These are phyloP conservation scores for Kwoniella newhampshirensis DNA, from an alignment of 768 basidiomycete genomes.

Conservation along the genomic window DNA sequence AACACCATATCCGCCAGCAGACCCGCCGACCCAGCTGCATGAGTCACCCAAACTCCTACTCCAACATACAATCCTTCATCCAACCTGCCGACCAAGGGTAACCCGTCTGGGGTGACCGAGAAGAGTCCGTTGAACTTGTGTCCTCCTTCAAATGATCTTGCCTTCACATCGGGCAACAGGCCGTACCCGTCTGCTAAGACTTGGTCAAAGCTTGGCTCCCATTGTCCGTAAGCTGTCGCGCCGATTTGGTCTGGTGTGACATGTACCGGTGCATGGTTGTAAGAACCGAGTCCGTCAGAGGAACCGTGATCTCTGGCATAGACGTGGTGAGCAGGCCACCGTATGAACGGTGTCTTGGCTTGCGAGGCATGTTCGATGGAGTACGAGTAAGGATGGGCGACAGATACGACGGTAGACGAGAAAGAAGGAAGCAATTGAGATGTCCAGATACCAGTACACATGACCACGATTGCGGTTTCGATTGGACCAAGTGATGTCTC, in stretches of 20 bases:
- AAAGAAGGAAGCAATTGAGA: conserved; percentile 14
- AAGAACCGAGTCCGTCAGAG: conserved; percentile 16
- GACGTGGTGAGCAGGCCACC: conserved; percentile 21
- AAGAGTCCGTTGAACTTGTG: conserved; percentile 20
- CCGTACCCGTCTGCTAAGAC: conserved; percentile 9
- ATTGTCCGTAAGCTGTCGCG: conserved; percentile 14
- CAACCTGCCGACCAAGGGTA: conserved; percentile 17
- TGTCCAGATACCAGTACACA: conserved; percentile 22
- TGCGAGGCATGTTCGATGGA: conserved; percentile 6
- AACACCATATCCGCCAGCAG: conserved; percentile 14
- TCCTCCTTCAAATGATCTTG: conserved; percentile 2
- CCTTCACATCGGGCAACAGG: conserved; percentile 2
- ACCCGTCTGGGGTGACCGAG: conserved; percentile 18
- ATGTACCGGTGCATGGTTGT: conserved; percentile 17
- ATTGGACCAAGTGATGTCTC: conserved; percentile 8
- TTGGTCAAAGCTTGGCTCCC: conserved; percentile 17
- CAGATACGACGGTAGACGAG: conserved; percentile 10
- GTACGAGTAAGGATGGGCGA: conserved; percentile 23
- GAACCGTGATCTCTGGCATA: conserved; percentile 23
- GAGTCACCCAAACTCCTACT: conserved; percentile 22
- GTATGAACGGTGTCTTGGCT: conserved; percentile 13
- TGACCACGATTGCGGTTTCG: conserved; percentile 5
- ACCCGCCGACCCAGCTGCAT: conserved; percentile 20
- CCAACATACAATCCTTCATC: conserved; percentile 14
- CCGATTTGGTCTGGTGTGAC: conserved; percentile 6